phyloP scores from a whole-genome alignment of 2,329 filamentous ascomycete genomes.

The Fonsecaea pugnacius region DNA sequence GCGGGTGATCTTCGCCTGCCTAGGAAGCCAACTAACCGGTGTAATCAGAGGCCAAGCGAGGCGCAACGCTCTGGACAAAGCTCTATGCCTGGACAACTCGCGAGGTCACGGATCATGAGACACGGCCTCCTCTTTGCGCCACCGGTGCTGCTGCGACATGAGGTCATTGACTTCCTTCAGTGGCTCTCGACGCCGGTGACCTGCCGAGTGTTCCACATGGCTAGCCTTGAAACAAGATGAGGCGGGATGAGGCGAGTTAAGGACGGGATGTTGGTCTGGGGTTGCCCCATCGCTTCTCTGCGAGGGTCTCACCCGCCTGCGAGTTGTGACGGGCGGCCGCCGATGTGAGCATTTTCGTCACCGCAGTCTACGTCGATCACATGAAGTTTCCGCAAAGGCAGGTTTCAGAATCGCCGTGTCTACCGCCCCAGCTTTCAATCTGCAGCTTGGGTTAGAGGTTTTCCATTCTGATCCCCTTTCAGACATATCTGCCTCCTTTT shows the following conservation, averaged over 20 bases:
- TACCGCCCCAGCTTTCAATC: not conserved
- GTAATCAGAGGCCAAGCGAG: not conserved
- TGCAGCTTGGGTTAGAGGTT: not conserved
- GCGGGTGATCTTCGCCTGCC: constrained; percentile 16
- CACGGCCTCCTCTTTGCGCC: not conserved
- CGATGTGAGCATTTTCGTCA: not conserved
- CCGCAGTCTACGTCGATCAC: not conserved
- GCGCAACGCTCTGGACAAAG: not conserved
- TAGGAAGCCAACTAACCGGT: constrained; percentile 2
- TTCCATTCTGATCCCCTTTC: not conserved
- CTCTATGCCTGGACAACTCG: not conserved
- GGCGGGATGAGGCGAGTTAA: not conserved
- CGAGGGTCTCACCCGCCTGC: not conserved
- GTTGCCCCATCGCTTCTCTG: not conserved
- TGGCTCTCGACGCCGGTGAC: not conserved
- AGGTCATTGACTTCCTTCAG: not conserved
- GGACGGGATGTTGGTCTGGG: not conserved
- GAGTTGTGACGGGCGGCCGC: not conserved
- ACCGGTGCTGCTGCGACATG: not conserved
- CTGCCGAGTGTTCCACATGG: not conserved
- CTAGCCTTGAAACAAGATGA: not conserved
- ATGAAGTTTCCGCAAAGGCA: constrained; percentile 1
- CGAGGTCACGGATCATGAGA: not conserved
- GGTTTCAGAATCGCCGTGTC: not conserved
- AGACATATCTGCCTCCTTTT: not conserved